Base-by-base conservation (phyloP, 495 filamentous ascomycete genomes). In the Xylaria sp. region DNA sequence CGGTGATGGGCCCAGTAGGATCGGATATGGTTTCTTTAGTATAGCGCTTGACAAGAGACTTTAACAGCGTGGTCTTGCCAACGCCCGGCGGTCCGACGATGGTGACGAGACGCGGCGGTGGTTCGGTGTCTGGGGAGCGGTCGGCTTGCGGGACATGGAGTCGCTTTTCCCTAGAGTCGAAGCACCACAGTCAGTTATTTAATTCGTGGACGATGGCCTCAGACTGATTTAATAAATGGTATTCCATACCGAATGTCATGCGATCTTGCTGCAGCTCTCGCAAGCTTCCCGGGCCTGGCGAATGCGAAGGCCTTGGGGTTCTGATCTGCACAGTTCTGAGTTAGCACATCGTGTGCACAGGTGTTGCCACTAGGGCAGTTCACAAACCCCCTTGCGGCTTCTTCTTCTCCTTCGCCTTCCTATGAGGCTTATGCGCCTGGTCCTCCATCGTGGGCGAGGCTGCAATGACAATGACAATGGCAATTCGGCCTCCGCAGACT, bases 121-220 rank as follows among this genome's bases (percentile, higher is more conserved):
- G 91, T 81, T 98, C 97, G 57, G 64, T 68, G 77, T 97, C 94
- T 61, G 96, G 97, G 71, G 98, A 84, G 68, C 96, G 90, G 83
- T 99, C 96, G 78, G 98, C 91, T 72, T 97, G 90, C 41, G 96
- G 96, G 17, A 98, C 96, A 87, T 99, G 96, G 26, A 98, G 84
- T 43, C 95, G 87, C 81, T 97, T 98, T 82, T 99, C 96, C 87
- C 93, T 95, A 80, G 97, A 88, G 91, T 95, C 77, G 55, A 40
- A 31, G 44, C 33, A 69, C 62, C 33, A 69, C 62, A 8, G 35
- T 37, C 35, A 37, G 73, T 50, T 50, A 35, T 21, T n/a, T 5
- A 41, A 37, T 8, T 50, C 8, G 7, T 8, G 37, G 41, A 5
- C 4, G 21, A 31, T 6, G 8, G 33, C 7, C 17, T 24, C 46